These are phyloP conservation scores for Kurtzmaniella quercitrusa DNA, from an alignment of 1,139 yeast genomes.

Conservation along the genomic window DNA sequence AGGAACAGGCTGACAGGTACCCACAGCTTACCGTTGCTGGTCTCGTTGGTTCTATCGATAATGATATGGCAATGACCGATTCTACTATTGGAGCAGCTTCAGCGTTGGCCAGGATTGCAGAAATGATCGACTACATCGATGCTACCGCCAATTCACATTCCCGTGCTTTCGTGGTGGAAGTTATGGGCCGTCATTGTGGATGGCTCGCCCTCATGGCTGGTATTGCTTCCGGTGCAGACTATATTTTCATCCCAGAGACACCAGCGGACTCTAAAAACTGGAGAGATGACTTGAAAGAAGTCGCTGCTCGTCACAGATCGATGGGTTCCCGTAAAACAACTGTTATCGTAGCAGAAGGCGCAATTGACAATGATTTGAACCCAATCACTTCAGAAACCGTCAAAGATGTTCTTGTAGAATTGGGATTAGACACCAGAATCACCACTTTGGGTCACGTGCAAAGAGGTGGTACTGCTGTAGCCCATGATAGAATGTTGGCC, in stretches of 20 bases:
- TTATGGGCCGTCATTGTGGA: constrained; percentile 99
- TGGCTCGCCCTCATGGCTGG: constrained; percentile 98
- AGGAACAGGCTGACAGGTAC: constrained; percentile 55
- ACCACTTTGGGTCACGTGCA: constrained; percentile 97
- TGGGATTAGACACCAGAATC: constrained; percentile 90
- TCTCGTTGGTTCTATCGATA: constrained; percentile 93
- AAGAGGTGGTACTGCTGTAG: constrained; percentile 98
- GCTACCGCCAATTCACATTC: constrained; percentile 97
- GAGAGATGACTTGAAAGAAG: constrained; percentile 72
- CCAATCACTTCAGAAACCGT: constrained; percentile 81
- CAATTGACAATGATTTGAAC: constrained; percentile 75
- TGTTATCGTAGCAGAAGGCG: constrained; percentile 97
- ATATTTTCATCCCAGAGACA: constrained; percentile 86
- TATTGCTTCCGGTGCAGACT: constrained; percentile 92
- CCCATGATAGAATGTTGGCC: constrained; percentile 84
- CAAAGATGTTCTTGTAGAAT: constrained; percentile 69
- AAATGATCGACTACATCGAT: constrained; percentile 91
- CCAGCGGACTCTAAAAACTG: constrained; percentile 68
- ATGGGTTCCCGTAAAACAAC: constrained; percentile 92
- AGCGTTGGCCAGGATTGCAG: constrained; percentile 88
- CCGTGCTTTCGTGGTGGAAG: constrained; percentile 96
- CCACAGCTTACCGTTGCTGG: constrained; percentile 86
- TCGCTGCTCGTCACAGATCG: constrained; percentile 69
- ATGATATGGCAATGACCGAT: constrained; percentile 95
- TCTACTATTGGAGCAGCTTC: constrained; percentile 96